Percentiles rank a stretch among this genome's conserved stretches.
Conservation (phyloP, 768 basidiomycete species). For the Hygrocybe punicea region DNA sequence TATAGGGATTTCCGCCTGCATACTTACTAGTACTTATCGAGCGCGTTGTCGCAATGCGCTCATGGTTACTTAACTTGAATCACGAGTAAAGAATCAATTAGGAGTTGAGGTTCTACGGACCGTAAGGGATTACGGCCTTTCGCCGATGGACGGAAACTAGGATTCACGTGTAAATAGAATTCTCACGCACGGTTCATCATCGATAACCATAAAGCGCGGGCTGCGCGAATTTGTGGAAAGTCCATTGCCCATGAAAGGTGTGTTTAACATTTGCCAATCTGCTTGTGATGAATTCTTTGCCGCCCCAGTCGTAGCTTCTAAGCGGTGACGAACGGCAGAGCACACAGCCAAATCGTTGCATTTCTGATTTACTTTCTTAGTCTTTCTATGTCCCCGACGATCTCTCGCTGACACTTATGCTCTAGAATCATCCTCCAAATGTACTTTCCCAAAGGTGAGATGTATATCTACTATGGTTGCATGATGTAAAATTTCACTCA, state of each 20-base stretch:
- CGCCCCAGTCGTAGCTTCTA: slow-evolving; percentile 69
- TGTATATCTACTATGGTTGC: slow-evolving; percentile 5
- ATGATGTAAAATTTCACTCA: slow-evolving; percentile 47
- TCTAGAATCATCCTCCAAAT: slow-evolving; percentile 14
- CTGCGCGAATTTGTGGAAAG: neutral
- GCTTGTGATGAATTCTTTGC: slow-evolving; percentile 61
- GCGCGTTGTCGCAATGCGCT: too few species aligned
- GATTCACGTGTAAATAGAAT: too few species aligned
- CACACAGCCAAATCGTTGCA: slow-evolving; percentile 69
- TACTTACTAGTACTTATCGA: too few species aligned
- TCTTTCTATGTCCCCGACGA: slow-evolving; percentile 2
- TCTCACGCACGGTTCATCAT: too few species aligned
- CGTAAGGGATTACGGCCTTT: too few species aligned
- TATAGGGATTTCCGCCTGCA: too few species aligned
- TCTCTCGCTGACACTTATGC: slow-evolving; percentile 3
- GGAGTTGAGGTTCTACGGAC: too few species aligned
- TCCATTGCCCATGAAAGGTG: neutral
- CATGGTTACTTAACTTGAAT: too few species aligned
- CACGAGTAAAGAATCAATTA: too few species aligned
- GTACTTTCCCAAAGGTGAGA: slow-evolving; percentile 6
- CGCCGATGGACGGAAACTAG: too few species aligned
- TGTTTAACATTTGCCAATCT: slow-evolving; percentile 3
- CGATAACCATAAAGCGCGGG: neutral
- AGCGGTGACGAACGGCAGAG: slow-evolving; percentile 64
- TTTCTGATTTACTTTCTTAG: slow-evolving; percentile 43